A percentile compares a stretch with the other conserved stretches of the same genome.
Conservation (phyloP, 106 monocot genomes). For the Acorus gramineus region DNA sequence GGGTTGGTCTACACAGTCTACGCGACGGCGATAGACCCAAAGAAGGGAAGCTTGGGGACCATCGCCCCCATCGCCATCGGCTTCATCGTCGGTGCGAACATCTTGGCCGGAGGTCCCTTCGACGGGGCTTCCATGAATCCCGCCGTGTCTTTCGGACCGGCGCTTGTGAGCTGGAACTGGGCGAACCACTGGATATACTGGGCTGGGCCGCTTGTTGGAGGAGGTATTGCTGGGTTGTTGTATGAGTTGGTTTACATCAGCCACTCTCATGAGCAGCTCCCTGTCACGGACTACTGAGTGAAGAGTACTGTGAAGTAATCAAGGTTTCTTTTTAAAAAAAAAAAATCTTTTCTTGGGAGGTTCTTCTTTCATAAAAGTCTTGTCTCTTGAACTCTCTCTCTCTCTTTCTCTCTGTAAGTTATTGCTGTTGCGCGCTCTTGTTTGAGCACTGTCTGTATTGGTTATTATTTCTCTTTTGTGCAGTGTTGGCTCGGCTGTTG, state of each 20-base stretch:
- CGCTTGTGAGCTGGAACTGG: conserved; percentile 34
- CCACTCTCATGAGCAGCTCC: conserved; percentile 31
- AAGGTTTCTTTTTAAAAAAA: too few relatives aligned
- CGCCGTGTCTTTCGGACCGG: conserved; percentile 34
- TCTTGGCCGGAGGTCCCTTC: conserved; percentile 27
- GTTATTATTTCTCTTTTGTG: too few relatives aligned
- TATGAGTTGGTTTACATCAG: conserved; percentile 28
- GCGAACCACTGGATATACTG: conserved; percentile 35
- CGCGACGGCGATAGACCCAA: conserved; percentile 41
- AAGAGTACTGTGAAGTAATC: too few relatives aligned
- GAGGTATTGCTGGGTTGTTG: conserved; percentile 25
- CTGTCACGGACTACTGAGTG: conserved; percentile 19
- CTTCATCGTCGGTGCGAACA: conserved; percentile 41
- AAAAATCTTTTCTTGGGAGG: too few relatives aligned
- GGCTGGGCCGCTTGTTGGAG: conserved; percentile 34
- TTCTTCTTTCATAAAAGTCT: too few relatives aligned
- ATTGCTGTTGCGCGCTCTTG: too few relatives aligned
- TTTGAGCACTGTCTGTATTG: too few relatives aligned
- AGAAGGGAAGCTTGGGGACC: conserved; percentile 28
- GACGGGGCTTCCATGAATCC: conserved; percentile 46
- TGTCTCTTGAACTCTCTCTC: too few relatives aligned
- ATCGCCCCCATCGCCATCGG: conserved; percentile 40
- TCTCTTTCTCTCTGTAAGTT: too few relatives aligned
- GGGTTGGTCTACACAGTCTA: conserved; percentile 44
- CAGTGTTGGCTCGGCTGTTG: too few relatives aligned